Conservation (phyloP, 768 basidiomycete genomes). For the Hysterangium stoloniferum region DNA sequence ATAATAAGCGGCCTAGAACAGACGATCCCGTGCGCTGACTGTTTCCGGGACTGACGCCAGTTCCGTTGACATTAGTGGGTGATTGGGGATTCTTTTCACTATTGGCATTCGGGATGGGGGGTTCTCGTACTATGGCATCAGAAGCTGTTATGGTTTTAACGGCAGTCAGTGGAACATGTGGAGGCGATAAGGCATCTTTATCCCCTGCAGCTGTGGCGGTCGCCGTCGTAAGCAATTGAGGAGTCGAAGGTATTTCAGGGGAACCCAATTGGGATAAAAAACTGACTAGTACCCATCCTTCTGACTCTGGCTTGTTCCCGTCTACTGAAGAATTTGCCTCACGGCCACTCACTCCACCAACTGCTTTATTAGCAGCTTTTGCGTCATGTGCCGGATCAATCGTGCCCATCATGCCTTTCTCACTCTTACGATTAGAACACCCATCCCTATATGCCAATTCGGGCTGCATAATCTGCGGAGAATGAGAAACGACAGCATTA, state of each 20-base stretch:
- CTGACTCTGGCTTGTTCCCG: not conserved
- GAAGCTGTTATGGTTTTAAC: not conserved
- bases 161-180: not conserved
- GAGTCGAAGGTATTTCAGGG: not conserved
- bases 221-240: not conserved
- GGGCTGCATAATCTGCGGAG: constrained; percentile 43
- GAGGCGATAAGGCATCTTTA: not conserved
- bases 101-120: no score
- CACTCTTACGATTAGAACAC: constrained; percentile 44
- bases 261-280: no score
- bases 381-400: constrained; percentile 25
- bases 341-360: not conserved
- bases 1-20: not conserved
- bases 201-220: not conserved
- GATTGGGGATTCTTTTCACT: no score
- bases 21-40: no score
- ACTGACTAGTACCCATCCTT: not conserved
- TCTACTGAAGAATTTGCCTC: no score
- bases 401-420: constrained; percentile 51
- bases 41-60: no score
- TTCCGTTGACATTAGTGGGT: no score
- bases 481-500: constrained; percentile 12
- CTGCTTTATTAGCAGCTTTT: not conserved
- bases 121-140: not conserved
- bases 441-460: constrained; percentile 12